These are phyloP conservation scores for Lactifluus piperatus DNA, from an alignment of 768 basidiomycete genomes.

Conservation along the genomic window DNA sequence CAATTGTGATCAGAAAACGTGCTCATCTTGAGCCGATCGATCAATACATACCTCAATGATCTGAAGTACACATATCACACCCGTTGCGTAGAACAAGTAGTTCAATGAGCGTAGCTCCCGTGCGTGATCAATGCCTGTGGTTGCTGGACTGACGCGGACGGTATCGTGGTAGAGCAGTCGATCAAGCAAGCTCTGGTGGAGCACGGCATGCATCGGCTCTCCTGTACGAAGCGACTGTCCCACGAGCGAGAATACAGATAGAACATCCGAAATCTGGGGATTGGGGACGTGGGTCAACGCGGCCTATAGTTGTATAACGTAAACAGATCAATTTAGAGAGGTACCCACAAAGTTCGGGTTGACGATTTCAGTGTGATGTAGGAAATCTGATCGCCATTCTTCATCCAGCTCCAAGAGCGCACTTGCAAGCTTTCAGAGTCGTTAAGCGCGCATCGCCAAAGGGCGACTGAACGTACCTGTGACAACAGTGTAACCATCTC, in stretches of 20 bases:
- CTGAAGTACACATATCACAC: slow-evolving; percentile 17
- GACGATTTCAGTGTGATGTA: slow-evolving; percentile 39
- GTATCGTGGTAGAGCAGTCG: slow-evolving; percentile 37
- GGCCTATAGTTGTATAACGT: not conserved
- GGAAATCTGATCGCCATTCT: slow-evolving; percentile 32
- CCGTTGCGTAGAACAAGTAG: slow-evolving; percentile 18
- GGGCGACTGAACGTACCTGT: slow-evolving; percentile 25
- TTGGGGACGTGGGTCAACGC: not conserved
- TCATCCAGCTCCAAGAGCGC: slow-evolving; percentile 37
- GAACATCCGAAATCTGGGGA: slow-evolving; percentile 36
- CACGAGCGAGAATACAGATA: slow-evolving; percentile 30
- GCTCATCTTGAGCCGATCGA: not conserved
- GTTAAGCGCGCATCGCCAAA: not conserved
- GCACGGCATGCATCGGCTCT: slow-evolving; percentile 36
- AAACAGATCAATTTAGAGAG: not conserved
- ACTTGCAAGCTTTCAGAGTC: slow-evolving; percentile 28
- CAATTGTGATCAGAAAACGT: no score
- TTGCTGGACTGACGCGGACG: not conserved
- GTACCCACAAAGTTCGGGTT: slow-evolving; percentile 46
- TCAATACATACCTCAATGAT: slow-evolving; percentile 7
- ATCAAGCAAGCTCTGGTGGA: slow-evolving; percentile 35
- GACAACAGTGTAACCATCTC: slow-evolving; percentile 35
- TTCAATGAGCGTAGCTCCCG: slow-evolving; percentile 11
- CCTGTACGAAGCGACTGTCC: slow-evolving; percentile 38
- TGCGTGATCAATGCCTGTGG: not conserved